Base-by-base conservation (phyloP, 257 asterid species). In the Solanum verrucosum region DNA sequence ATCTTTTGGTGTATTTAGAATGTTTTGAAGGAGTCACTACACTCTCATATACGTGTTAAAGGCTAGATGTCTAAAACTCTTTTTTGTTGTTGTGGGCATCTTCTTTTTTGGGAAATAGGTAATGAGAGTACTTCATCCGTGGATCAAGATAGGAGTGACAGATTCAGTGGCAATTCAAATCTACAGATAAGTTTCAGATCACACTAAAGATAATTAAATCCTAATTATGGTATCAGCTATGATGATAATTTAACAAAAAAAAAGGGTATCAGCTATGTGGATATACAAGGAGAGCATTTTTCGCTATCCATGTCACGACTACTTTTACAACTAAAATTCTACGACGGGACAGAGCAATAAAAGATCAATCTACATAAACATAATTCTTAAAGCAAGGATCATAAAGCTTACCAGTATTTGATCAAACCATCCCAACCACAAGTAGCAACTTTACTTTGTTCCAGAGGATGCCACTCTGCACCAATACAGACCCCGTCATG, bases 361-460 rank as follows among this genome's bases (percentile, higher is more conserved):
- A 27, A 79, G 27, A 16, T 8, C 16, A 79, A 79, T 1, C 85
- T 44, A 44, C 25, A 79, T 15, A 79, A 86, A 70, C 85, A 79
- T 44, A 44, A 49, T 79, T 83, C 29, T 46, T 9, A 65, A 78
- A 75, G 73, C 85, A 91, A 84, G 86, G 85, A 89, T 83, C 16
- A 42, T 87, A 90, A 86, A 72, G 25, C 92, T n/a, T 91, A 95
- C 99, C 99, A 97, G 95, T 97, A 97, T 90, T 97, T 97, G 92
- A 97, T 97, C 89, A 95, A 92, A 92, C 99, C 99, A 91, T 97
- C 99, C 99, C 99, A 97, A 44, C 99, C 99, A 88, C 99, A 96
- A n/a, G 99, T 97, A 68, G 99, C 99, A 89, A 97, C 99, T 94
- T 95, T 97, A 89, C 99, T 97, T 90, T 97, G 99, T 79, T 97